Evolutionary conservation across 306 rosid species (phyloP), one percentile per base, ranked within the genome.

Genomic region (Arachis hypogaea): DNA sequence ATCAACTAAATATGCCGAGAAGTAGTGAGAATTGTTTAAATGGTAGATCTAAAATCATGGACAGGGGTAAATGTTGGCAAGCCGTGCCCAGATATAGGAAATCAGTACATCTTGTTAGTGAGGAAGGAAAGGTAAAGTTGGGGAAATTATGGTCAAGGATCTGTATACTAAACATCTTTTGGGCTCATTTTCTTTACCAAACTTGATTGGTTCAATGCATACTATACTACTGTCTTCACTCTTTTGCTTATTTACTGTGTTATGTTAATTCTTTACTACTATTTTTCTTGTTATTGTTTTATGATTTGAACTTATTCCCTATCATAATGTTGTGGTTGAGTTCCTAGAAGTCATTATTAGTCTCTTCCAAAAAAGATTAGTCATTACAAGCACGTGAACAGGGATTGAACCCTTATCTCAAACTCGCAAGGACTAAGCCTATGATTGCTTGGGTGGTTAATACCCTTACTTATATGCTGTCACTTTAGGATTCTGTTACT

Each of bases 121-220:
- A 82, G 78, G 82, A 84, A 80, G 81, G 74, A 84, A 87, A 89
- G 92, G 96, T 89, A 87, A 85, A 72, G 69, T 68, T 83, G 81
- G 85, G 86, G 88, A 79, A 64, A 77, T 62, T 59, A 61, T 56
- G 79, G 83, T 73, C 71, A 65, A 80, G 82, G 69, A 76, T 69
- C 70, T 78, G 82, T 77, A 80, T 82, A 78, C 56, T 79, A 66
- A 47, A 65, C 63, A 55, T 80, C 73, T 77, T 74, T 80, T 79
- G 84, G 77, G 75, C 71, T 56, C 50, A 65, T 50, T 61, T 79
- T 70, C 59, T 67, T 71, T 64, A 76, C 70, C 64, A 58, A 9
- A 72, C 62, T 49, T 72, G 71, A 63, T 83, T 64, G 58, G 8
- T 77, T 69, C 74, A 63, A 38, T 69, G 30, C 47, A 59, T 68